Percentiles rank a stretch among this genome's conserved stretches.
Conservation (phyloP, 169 alveolate species). For the Cryptosporidium ubiquitum region DNA sequence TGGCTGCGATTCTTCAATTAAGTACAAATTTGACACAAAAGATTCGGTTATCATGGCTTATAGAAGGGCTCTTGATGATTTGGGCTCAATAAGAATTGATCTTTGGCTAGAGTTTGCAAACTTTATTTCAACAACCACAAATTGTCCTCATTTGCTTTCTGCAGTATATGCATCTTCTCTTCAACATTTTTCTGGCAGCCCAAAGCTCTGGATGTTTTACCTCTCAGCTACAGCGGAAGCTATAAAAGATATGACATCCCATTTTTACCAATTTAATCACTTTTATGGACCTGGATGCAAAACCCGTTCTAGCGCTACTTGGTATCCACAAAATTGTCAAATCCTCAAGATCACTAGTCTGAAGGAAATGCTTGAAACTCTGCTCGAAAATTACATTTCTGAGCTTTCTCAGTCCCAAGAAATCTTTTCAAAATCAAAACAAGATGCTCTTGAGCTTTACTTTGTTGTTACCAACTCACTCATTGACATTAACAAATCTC, state of each 20-base stretch:
- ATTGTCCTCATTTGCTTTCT: conserved; percentile 54
- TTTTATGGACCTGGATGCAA: conserved; percentile 23
- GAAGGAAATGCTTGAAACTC: conserved; percentile 1
- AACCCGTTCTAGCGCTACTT: conserved; percentile 26
- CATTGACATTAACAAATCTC: not conserved
- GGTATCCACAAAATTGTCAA: conserved; percentile 39
- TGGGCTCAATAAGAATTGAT: conserved; percentile 71
- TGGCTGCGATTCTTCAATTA: not conserved
- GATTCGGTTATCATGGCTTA: conserved; percentile 71
- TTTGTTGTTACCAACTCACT: conserved; percentile 28
- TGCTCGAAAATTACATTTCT: not conserved
- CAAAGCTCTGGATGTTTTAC: conserved; percentile 54
- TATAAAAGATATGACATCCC: conserved; percentile 5
- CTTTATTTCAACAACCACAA: conserved; percentile 55
- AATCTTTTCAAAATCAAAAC: not conserved
- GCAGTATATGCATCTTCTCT: conserved; percentile 39
- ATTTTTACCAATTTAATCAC: conserved; percentile 14
- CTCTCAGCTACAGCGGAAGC: conserved; percentile 30
- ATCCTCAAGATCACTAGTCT: not conserved
- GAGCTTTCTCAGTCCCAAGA: conserved; percentile 5
- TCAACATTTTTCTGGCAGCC: conserved; percentile 37
- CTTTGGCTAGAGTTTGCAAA: conserved; percentile 70
- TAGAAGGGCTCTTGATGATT: conserved; percentile 68
- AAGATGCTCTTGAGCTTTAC: conserved; percentile 42
- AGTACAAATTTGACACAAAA: conserved; percentile 26